Conservation (phyloP, 192 early-diverging fungal genomes). For the Coemansia sp. region DNA sequence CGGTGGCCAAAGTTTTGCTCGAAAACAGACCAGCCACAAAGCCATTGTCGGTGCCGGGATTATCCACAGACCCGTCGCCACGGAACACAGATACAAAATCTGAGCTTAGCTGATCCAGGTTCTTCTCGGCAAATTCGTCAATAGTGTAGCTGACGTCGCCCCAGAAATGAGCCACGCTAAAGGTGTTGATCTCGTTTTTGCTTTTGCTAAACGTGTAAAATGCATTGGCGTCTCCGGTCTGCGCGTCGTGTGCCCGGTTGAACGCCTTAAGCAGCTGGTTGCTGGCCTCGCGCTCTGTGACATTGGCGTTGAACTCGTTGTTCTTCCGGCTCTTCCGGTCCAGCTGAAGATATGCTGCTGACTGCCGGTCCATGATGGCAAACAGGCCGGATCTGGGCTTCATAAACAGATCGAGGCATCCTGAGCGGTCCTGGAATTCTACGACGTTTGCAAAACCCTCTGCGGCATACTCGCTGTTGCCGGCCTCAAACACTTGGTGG, state of each 20-base stretch:
- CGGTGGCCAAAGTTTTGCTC: conserved; percentile 68
- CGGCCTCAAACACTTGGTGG: conserved; percentile 69
- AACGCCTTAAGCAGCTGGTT: conserved; percentile 51
- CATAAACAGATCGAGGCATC: conserved; percentile 71
- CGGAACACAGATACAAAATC: conserved; percentile 87
- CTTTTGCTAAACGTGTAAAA: conserved; percentile 45
- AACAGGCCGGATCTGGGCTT: conserved; percentile 69
- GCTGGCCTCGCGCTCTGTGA: conserved; percentile 42
- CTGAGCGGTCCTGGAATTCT: conserved; percentile 61
- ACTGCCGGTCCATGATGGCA: conserved; percentile 68
- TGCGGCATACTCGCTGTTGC: conserved; percentile 56
- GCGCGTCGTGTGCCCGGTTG: conserved; percentile 40
- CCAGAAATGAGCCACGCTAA: conserved; percentile 50
- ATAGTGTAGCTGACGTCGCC: conserved; percentile 64
- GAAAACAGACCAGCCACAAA: conserved; percentile 80
- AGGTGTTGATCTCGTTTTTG: conserved; percentile 55
- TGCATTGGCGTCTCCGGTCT: conserved; percentile 33
- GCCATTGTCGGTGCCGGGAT: conserved; percentile 61
- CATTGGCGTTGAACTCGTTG: conserved; percentile 38
- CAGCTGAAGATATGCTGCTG: conserved; percentile 37
- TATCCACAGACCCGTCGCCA: conserved; percentile 54
- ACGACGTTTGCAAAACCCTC: conserved; percentile 57
- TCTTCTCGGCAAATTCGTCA: conserved; percentile 77
- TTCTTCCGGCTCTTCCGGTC: conserved; percentile 31
- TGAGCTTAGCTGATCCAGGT: conserved; percentile 74